Percentiles rank a stretch among this genome's conserved stretches.
Conservation (phyloP, 1,284 basidiomycete species). For the Meripilus lineatus region DNA sequence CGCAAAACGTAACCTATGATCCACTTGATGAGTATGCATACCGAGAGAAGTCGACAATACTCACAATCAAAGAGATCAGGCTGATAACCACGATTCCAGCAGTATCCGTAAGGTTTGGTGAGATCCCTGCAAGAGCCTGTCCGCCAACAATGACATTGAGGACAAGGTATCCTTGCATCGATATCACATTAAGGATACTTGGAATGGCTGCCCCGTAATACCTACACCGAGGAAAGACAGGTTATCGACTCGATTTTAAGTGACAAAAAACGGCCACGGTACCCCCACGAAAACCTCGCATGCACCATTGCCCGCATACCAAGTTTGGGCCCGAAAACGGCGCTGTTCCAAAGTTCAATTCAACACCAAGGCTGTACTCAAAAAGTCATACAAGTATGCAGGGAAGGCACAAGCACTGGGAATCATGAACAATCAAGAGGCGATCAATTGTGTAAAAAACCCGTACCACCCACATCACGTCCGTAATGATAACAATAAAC, state of each 20-base stretch:
- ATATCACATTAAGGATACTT: slow-evolving; percentile 57
- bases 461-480: slow-evolving; percentile 42
- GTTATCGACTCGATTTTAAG: neutral
- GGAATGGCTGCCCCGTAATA: slow-evolving; percentile 62
- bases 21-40: slow-evolving; percentile 14
- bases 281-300: slow-evolving; percentile 53
- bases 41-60: slow-evolving; percentile 7
- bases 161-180: slow-evolving; percentile 65
- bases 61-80: slow-evolving; percentile 57
- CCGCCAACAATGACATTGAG: slow-evolving; percentile 75
- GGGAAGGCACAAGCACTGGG: slow-evolving; percentile 27
- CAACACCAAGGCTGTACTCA: too few relatives aligned
- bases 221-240: slow-evolving; percentile 32
- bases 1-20: slow-evolving; percentile 47
- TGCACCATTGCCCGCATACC: slow-evolving; percentile 63
- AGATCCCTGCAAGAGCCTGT: slow-evolving; percentile 63
- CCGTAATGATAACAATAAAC: slow-evolving; percentile 47
- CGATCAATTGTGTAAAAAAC: neutral
- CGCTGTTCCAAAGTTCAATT: too few relatives aligned
- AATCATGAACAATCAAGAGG: slow-evolving; percentile 4
- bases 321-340: slow-evolving; percentile 55
- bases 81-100: slow-evolving; percentile 81
- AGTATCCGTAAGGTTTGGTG: slow-evolving; percentile 40
- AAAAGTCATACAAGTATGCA: slow-evolving; percentile 59
- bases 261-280: neutral